These are phyloP conservation scores for Neofusicoccum kwambonambiense DNA, from an alignment of 2,329 filamentous ascomycete genomes.

Conservation along the genomic window DNA sequence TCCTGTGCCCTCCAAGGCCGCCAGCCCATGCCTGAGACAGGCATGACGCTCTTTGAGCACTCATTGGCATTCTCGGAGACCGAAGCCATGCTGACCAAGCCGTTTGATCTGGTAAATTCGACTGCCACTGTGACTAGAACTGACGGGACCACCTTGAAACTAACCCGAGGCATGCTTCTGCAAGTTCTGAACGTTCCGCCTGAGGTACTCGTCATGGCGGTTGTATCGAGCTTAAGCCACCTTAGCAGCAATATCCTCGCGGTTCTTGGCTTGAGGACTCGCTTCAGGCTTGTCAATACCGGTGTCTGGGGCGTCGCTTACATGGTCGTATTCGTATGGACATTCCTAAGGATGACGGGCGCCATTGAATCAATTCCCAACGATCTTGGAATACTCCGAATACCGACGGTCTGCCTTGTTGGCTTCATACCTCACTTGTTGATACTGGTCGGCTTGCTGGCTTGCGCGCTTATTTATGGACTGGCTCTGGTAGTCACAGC, in stretches of 20 bases:
- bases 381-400: constrained; percentile 72
- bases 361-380: constrained; percentile 24
- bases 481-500: constrained; percentile 76
- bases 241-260: constrained; percentile 81
- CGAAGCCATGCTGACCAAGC: constrained; percentile 79
- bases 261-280: constrained; percentile 74
- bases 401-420: constrained; percentile 91
- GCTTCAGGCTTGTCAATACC: constrained; percentile 80
- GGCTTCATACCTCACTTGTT: constrained; percentile 94
- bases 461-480: constrained; percentile 74
- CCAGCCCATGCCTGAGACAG: constrained; percentile 77
- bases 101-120: constrained; percentile 64
- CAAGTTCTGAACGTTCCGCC: constrained; percentile 82
- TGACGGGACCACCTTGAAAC: constrained; percentile 44
- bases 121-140: constrained; percentile 37
- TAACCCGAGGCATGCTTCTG: constrained; percentile 63
- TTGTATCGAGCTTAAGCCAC: constrained; percentile 88
- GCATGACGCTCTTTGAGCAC: constrained; percentile 95
- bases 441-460: constrained; percentile 73
- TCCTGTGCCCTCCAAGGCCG: constrained; percentile 85
- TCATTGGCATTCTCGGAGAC: constrained; percentile 95
- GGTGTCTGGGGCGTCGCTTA: constrained; percentile 88
- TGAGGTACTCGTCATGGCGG: constrained; percentile 80
- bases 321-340: constrained; percentile 81
- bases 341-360: constrained; percentile 53